These are phyloP conservation scores for Magnolia changhungtana DNA, from an alignment of 164 flowering plant species.

Conservation along the genomic window DNA sequence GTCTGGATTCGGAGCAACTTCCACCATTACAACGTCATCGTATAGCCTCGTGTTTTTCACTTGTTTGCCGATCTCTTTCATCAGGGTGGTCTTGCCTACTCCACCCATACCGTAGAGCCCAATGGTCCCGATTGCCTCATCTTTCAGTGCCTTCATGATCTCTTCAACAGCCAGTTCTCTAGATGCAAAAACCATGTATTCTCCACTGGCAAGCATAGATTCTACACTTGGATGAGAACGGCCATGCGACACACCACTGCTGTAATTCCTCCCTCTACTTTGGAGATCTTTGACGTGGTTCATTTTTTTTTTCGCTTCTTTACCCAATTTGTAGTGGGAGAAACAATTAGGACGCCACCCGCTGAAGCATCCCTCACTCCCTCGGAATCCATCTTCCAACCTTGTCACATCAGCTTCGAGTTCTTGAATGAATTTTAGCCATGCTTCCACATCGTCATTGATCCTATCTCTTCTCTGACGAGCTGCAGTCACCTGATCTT, in stretches of 20 bases:
- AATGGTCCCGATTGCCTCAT: slow-evolving; percentile 4
- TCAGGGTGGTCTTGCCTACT: slow-evolving; percentile 9
- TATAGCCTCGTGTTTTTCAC: slow-evolving; percentile 2
- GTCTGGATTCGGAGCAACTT: slow-evolving; percentile 2
- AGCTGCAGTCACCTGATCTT: neutral
- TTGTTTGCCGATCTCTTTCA: slow-evolving; percentile 5
- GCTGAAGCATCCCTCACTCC: neutral
- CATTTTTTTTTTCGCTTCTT: neutral
- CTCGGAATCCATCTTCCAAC: neutral
- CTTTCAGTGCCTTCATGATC: slow-evolving; percentile 4
- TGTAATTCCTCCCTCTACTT: neutral
- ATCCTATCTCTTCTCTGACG: neutral
- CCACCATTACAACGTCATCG: slow-evolving; percentile 8
- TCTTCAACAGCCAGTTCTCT: neutral
- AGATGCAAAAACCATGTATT: neutral
- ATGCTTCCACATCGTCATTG: neutral
- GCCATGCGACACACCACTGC: neutral
- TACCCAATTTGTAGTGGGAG: neutral
- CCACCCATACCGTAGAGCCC: slow-evolving; percentile 11
- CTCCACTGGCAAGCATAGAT: neutral
- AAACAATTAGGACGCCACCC: too few relatives aligned
- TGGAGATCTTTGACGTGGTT: neutral
- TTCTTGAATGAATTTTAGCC: neutral
- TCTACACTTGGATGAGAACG: neutral
- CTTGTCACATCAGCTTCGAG: neutral